Conservation (phyloP, 495 filamentous ascomycete genomes). For the Letharia lupina region DNA sequence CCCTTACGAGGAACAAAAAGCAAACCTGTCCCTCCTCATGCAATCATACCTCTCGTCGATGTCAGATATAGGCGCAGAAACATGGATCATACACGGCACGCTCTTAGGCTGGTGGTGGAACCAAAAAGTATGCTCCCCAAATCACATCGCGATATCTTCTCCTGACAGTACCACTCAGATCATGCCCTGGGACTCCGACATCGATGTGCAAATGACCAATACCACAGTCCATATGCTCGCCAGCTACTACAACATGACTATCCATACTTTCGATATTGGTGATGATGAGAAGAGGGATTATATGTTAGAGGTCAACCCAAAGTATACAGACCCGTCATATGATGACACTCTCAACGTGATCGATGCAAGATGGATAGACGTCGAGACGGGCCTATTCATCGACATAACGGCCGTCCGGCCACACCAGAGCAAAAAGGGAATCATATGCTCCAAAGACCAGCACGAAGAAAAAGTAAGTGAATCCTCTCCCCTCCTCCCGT, state of each 20-base stretch:
- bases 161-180: conserved; percentile 31
- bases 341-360: conserved; percentile 48
- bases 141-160: conserved; percentile 4
- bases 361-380: conserved; percentile 56
- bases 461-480: conserved; percentile 43
- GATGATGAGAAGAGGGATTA: conserved; percentile 38
- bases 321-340: conserved; percentile 42
- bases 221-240: conserved; percentile 49
- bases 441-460: conserved; percentile 50
- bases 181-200: conserved; percentile 56
- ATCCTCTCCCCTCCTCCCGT: neutral
- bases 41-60: conserved; percentile 50
- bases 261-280: conserved; percentile 38
- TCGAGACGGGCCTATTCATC: conserved; percentile 51
- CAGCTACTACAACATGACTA: conserved; percentile 55
- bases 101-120: conserved; percentile 60
- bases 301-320: conserved; percentile 52
- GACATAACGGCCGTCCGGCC: conserved; percentile 52
- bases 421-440: conserved; percentile 33
- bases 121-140: conserved; percentile 34
- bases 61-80: conserved; percentile 47
- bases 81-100: conserved; percentile 57
- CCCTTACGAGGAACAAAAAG: conserved; percentile 39
- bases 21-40: conserved; percentile 43
- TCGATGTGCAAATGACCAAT: conserved; percentile 53